Evolutionary conservation across 2,329 filamentous ascomycete species (phyloP), one percentile per base, ranked within the genome.

Genomic region (Bretziella fagacearum): DNA sequence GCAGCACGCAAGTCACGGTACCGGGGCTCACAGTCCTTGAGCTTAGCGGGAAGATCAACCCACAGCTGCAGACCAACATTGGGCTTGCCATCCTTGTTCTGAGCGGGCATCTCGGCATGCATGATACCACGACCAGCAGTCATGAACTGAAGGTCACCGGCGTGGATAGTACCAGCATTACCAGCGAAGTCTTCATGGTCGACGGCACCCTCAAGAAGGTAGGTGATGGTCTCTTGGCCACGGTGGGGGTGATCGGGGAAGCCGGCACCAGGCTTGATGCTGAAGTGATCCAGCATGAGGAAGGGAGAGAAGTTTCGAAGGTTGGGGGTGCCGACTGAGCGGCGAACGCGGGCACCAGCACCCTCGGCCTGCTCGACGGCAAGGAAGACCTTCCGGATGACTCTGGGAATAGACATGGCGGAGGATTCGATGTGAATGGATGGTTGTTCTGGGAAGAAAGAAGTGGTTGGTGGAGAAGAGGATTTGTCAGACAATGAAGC

Each of bases 91-190:
- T 91, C 83, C 1, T 70, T 60, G 59, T 85, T 84, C 58, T 83
- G 76, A 47, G 75, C 73, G 7, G 89, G 89, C 86, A 96, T 95
- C 64, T 96, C 89, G 30, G 87, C 84, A 62, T 96, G 91, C 62
- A 95, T 82, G 56, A 96, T 93, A 35, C 89, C 89, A 17, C 73
- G 69, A 3, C 89, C 89, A 1, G 89, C 89, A 0, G 89, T 95
- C 91, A 96, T 96, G 70, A 96, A 96, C 60, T 96, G 89, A 41
- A 96, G 65, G 59, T 95, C 89, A n/a, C 89, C 89, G 0, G 81
- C 65, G 51, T 80, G 71, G 55, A 96, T 84, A 3, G 82, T 91
- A 49, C 89, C 91, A 43, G 72, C 72, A 65, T 91, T 79, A 10
- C 86, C 86, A 2, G 84, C 79, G 55, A 94, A 94, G 62, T 94